Evolutionary conservation across 2,329 filamentous ascomycete species (phyloP).

Genomic region (Ascochyta rabiei): DNA sequence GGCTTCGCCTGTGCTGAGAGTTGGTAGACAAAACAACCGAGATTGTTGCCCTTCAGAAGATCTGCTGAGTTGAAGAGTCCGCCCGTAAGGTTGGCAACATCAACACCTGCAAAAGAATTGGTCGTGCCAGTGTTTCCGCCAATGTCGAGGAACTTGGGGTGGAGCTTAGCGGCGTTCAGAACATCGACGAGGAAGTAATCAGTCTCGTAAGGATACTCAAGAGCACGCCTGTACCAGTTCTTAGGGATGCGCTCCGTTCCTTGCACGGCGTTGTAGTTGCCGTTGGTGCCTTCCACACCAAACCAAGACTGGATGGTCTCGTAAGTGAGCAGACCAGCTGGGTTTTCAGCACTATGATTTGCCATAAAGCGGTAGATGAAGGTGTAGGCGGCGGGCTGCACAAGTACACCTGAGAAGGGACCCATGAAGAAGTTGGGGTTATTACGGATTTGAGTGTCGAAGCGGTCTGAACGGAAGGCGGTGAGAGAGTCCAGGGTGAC

Average conservation of each 20-base stretch:
- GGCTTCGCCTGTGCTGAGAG: constrained; percentile 29
- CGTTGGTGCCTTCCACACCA: constrained; percentile 22
- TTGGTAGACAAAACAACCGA: constrained; percentile 26
- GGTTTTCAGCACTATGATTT: constrained; percentile 28
- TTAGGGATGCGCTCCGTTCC: constrained; percentile 27
- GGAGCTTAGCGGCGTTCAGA: constrained; percentile 23
- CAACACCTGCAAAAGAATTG: constrained; percentile 30
- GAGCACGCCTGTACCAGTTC: constrained; percentile 31
- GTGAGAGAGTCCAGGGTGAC: constrained; percentile 31
- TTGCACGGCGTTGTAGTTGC: constrained; percentile 25
- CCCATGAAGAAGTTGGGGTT: constrained; percentile 34
- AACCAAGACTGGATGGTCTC: constrained; percentile 33
- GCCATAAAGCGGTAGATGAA: constrained; percentile 39
- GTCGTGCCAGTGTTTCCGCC: constrained; percentile 32
- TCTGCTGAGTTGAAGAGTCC: constrained; percentile 23
- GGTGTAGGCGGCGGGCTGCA: constrained; percentile 34
- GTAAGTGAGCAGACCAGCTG: constrained; percentile 20
- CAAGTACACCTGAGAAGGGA: constrained; percentile 29
- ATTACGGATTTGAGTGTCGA: constrained; percentile 24
- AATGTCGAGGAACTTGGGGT: constrained; percentile 31
- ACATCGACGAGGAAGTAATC: constrained; percentile 29
- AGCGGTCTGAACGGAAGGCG: constrained; percentile 25
- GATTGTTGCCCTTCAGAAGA: constrained; percentile 23
- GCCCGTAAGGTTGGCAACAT: constrained; percentile 22
- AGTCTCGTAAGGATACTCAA: constrained; percentile 30